These are phyloP conservation scores for Tricholomella constricta DNA, from an alignment of 768 basidiomycete species.

Conservation along the genomic window DNA sequence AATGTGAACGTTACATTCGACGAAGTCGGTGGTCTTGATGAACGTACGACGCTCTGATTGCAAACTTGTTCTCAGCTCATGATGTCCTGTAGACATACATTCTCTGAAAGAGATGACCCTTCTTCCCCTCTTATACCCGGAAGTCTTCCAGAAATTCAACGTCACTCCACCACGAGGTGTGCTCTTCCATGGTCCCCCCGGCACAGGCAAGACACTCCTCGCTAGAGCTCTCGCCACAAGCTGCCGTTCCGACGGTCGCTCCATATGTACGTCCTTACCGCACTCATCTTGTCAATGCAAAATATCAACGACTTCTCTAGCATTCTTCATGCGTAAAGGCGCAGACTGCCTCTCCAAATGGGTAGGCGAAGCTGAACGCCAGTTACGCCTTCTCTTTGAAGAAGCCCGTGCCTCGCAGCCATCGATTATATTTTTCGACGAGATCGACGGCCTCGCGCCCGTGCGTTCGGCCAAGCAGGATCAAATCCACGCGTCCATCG, in stretches of 20 bases:
- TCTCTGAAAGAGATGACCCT: constrained; percentile 98
- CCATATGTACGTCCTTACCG: constrained; percentile 71
- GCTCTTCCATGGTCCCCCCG: constrained; percentile 96
- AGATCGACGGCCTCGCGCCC: constrained; percentile 97
- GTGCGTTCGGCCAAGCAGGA: constrained; percentile 99
- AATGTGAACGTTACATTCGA: constrained; percentile 94
- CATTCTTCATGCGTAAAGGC: constrained; percentile 99
- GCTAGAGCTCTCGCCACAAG: constrained; percentile 94
- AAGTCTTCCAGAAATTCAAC: constrained; percentile 92
- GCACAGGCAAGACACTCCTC: constrained; percentile 96
- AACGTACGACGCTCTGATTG: constrained; percentile 57
- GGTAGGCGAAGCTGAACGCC: constrained; percentile 98
- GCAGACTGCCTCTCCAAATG: constrained; percentile 98
- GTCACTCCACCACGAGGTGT: constrained; percentile 97
- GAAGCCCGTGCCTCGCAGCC: constrained; percentile 93
- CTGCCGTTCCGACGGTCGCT: constrained; percentile 81
- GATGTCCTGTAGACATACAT: constrained; percentile 72
- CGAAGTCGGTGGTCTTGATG: constrained; percentile 94
- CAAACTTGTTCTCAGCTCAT: not conserved
- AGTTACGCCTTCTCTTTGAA: constrained; percentile 92
- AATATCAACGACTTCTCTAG: constrained; percentile 39
- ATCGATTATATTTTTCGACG: constrained; percentile 98
- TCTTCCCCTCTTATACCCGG: constrained; percentile 92
- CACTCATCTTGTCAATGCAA: not conserved
- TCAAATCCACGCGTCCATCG: constrained; percentile 97